Percentiles rank a stretch among this genome's conserved stretches.
These are phyloP conservation scores for Sugiyamaella americana DNA, from an alignment of 805 yeast species.

Conservation along the genomic window DNA sequence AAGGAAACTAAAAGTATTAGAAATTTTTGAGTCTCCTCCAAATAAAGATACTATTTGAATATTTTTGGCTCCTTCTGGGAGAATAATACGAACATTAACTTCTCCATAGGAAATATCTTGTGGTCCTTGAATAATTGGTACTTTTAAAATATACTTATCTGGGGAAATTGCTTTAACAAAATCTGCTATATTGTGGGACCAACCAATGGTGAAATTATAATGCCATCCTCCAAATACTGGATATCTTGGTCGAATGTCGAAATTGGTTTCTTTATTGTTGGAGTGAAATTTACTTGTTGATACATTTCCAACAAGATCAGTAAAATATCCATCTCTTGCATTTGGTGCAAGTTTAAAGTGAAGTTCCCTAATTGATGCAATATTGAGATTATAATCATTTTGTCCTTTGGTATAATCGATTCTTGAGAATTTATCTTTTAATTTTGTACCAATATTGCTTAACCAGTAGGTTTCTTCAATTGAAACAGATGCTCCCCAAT, in stretches of 20 bases:
- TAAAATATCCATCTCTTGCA: constrained; percentile 65
- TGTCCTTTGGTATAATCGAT: constrained; percentile 64
- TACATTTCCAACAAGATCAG: constrained; percentile 90
- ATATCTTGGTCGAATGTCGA: constrained; percentile 74
- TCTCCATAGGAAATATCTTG: constrained; percentile 60
- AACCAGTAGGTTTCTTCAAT: constrained; percentile 84
- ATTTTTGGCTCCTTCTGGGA: constrained; percentile 82
- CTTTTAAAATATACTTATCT: constrained; percentile 50
- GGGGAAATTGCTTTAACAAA: constrained; percentile 44
- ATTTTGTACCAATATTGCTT: constrained; percentile 65
- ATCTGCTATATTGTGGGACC: constrained; percentile 58
- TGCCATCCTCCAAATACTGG: constrained; percentile 97
- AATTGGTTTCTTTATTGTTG: constrained; percentile 32
- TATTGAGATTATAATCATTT: constrained; percentile 38
- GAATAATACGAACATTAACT: constrained; percentile 53
- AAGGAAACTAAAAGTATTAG: constrained; percentile 39
- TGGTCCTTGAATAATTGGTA: constrained; percentile 73
- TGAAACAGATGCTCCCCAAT: constrained; percentile 64
- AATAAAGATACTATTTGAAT: constrained; percentile 51
- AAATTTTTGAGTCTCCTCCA: constrained; percentile 21
- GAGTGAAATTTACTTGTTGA: constrained; percentile 53
- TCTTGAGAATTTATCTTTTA: constrained; percentile 61
- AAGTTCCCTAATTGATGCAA: constrained; percentile 56
- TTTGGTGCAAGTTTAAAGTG: constrained; percentile 49
- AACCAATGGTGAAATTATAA: constrained; percentile 93